These are phyloP conservation scores for Geotrichum reessii DNA, from an alignment of 1,139 yeast species.

Conservation along the genomic window DNA sequence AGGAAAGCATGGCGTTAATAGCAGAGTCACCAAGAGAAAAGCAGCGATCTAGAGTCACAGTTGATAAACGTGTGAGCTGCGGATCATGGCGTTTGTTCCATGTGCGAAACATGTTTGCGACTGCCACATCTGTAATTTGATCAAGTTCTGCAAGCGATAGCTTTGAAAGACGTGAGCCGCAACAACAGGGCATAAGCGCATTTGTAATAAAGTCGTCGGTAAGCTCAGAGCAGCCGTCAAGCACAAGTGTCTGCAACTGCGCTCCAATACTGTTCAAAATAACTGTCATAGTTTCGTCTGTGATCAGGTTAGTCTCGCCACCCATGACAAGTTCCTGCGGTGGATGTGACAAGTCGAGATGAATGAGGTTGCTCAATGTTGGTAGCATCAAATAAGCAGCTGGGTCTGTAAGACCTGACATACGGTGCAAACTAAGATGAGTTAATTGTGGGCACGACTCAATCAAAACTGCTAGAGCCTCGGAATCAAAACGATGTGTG, in stretches of 20 bases:
- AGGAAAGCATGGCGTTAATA: slow-evolving; percentile 53
- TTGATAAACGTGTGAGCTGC: slow-evolving; percentile 55
- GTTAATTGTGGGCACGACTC: slow-evolving; percentile 52
- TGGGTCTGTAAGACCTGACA: slow-evolving; percentile 63
- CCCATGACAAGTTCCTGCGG: slow-evolving; percentile 30
- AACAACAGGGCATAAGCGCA: slow-evolving; percentile 50
- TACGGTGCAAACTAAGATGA: slow-evolving; percentile 51
- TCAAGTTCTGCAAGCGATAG: slow-evolving; percentile 53
- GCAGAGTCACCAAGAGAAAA: slow-evolving; percentile 58
- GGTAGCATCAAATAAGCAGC: slow-evolving; percentile 64
- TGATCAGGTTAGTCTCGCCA: slow-evolving; percentile 46
- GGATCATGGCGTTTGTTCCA: slow-evolving; percentile 45
- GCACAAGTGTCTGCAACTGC: slow-evolving; percentile 49
- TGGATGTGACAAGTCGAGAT: slow-evolving; percentile 62
- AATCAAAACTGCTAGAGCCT: slow-evolving; percentile 56
- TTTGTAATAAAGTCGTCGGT: slow-evolving; percentile 59
- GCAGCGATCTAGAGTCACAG: slow-evolving; percentile 51
- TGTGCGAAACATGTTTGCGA: slow-evolving; percentile 50
- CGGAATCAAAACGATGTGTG: slow-evolving; percentile 76
- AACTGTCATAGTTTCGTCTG: slow-evolving; percentile 69
- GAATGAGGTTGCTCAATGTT: slow-evolving; percentile 48
- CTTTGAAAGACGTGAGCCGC: slow-evolving; percentile 45
- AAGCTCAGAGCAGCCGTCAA: slow-evolving; percentile 68
- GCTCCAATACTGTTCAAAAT: slow-evolving; percentile 59
- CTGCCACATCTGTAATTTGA: slow-evolving; percentile 60